Evolutionary conservation across 2,329 filamentous ascomycete genomes (phyloP).

Genomic region (Monilinia aucupariae): DNA sequence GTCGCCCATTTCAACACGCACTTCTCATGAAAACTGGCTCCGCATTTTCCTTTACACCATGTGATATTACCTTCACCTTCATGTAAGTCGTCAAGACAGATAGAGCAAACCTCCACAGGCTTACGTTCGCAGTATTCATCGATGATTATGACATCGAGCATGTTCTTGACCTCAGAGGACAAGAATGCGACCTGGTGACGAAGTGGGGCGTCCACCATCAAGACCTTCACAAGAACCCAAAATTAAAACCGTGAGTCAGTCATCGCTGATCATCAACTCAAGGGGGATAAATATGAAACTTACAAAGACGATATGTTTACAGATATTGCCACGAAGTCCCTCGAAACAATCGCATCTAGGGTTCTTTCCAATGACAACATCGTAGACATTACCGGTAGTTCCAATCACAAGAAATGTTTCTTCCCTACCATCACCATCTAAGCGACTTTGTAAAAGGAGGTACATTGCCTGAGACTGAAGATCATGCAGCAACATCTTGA

Average conservation of each 20-base stretch:
- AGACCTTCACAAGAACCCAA: neutral
- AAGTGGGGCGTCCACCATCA: neutral
- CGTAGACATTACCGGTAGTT: slow-evolving; percentile 57
- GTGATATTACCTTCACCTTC: too few species aligned
- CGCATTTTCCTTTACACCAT: neutral
- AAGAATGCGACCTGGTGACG: neutral
- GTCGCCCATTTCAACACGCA: neutral
- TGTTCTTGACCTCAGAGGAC: neutral
- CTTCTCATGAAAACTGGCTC: neutral
- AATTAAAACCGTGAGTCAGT: neutral
- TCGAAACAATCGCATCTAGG: slow-evolving; percentile 53
- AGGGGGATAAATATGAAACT: slow-evolving; percentile 36
- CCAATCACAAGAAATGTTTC: slow-evolving; percentile 45
- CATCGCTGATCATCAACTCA: neutral
- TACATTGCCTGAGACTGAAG: neutral
- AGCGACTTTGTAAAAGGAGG: neutral
- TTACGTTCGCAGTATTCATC: neutral
- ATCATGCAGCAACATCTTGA: neutral
- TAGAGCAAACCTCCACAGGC: neutral
- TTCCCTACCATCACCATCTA: too few species aligned
- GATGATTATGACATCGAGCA: neutral
- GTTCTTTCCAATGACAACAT: slow-evolving; percentile 46
- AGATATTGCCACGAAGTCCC: slow-evolving; percentile 49
- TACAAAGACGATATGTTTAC: slow-evolving; percentile 59
- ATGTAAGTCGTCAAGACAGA: neutral